phyloP scores from a whole-genome alignment of 805 yeast species.

The Myxozyma lipomycoides region DNA sequence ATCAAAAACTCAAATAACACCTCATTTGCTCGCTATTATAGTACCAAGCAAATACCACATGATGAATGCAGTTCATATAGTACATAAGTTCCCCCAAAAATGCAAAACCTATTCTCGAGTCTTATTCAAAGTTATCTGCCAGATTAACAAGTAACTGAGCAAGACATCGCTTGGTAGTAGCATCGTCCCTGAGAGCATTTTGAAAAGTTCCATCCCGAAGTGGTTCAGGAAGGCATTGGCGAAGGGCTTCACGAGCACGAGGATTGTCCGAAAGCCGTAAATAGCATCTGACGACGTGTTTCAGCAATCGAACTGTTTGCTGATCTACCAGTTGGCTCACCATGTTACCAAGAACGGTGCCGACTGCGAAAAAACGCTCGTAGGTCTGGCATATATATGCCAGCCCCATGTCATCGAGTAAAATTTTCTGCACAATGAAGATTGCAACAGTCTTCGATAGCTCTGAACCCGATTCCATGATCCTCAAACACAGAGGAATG shows the following conservation, averaged over 20 bases:
- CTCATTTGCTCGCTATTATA: no score
- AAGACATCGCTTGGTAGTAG: constrained; percentile 80
- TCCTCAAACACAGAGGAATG: constrained; percentile 87
- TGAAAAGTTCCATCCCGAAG: constrained; percentile 83
- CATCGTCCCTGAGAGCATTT: constrained; percentile 74
- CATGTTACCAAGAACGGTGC: constrained; percentile 81
- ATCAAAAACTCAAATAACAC: no score
- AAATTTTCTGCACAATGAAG: constrained; percentile 87
- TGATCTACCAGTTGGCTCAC: constrained; percentile 74
- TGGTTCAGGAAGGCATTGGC: constrained; percentile 80
- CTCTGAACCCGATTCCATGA: constrained; percentile 94
- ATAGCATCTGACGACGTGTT: constrained; percentile 93
- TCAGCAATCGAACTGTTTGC: constrained; percentile 78
- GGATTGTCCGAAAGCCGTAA: constrained; percentile 82
- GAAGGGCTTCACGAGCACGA: constrained; percentile 84
- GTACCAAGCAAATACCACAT: no score
- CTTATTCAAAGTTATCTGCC: constrained; percentile 38
- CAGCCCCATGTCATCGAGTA: constrained; percentile 87
- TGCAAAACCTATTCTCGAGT: no score
- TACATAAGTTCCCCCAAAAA: no score
- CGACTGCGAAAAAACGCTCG: constrained; percentile 91
- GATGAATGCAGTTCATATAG: no score
- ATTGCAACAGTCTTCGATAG: constrained; percentile 94
- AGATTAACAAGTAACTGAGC: constrained; percentile 74
- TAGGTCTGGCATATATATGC: constrained; percentile 91